Evolutionary conservation across 225 moss, liverwort and hornwort species (phyloP).

Genomic region (Climacium dendroides): DNA sequence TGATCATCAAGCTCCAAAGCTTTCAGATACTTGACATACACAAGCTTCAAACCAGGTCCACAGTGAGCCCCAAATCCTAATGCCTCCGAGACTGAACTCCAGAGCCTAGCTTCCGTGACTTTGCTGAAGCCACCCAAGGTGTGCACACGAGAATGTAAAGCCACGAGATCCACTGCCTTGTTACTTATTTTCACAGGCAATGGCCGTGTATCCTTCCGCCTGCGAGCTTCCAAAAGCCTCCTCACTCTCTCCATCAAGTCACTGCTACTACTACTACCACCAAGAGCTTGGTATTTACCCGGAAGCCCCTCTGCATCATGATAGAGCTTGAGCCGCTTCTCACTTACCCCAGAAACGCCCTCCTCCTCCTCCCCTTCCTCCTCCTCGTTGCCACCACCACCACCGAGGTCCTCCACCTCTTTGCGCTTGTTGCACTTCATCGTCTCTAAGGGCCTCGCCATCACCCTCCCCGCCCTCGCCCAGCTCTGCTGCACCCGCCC

Average conservation of each 20-base stretch:
- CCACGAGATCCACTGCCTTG: constrained; percentile 45
- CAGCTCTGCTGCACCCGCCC: neutral
- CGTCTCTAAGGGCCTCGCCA: constrained; percentile 31
- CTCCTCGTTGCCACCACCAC: neutral
- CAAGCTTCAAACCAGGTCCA: constrained; percentile 78
- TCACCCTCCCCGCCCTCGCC: constrained; percentile 6
- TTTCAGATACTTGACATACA: constrained; percentile 73
- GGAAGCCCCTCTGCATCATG: neutral
- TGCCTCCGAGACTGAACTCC: constrained; percentile 46
- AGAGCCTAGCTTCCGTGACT: constrained; percentile 45
- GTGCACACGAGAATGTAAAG: constrained; percentile 38
- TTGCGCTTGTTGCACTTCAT: constrained; percentile 18
- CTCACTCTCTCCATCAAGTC: constrained; percentile 6
- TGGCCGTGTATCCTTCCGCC: constrained; percentile 27
- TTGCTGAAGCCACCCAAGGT: constrained; percentile 52
- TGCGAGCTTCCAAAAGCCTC: constrained; percentile 22
- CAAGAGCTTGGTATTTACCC: neutral
- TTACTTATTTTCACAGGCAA: constrained; percentile 50
- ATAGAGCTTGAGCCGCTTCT: constrained; percentile 19
- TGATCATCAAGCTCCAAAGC: constrained; percentile 20
- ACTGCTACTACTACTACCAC: neutral
- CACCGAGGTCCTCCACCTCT: constrained; percentile 1
- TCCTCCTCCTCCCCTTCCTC: neutral
- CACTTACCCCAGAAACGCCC: neutral
- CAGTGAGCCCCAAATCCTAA: constrained; percentile 59